phyloP scores from a whole-genome alignment of 2,329 filamentous ascomycete genomes.

The Fusarium piperis region DNA sequence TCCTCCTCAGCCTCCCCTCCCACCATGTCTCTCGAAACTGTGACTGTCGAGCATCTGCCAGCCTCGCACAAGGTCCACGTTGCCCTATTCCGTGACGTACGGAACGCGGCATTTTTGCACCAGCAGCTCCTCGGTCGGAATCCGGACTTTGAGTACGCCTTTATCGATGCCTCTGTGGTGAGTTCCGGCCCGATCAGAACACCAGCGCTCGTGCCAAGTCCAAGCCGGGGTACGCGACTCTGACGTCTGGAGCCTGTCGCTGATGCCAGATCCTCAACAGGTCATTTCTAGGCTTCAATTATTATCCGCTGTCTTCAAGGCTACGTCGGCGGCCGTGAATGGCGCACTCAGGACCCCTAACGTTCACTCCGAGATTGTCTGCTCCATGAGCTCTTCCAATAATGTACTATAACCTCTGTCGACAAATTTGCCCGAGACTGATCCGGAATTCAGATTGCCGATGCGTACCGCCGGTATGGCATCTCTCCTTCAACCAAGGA shows the following conservation, averaged over 20 bases:
- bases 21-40: conserved; percentile 68
- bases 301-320: conserved; percentile 79
- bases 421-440: neutral
- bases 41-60: conserved; percentile 81
- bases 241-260: neutral
- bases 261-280: conserved; percentile 50
- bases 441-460: conserved; percentile 73
- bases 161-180: conserved; percentile 87
- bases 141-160: conserved; percentile 87
- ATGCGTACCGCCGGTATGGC: conserved; percentile 90
- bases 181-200: conserved; percentile 39
- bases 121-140: conserved; percentile 88
- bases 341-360: conserved; percentile 79
- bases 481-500: conserved; percentile 75
- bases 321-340: conserved; percentile 72
- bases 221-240: conserved; percentile 21
- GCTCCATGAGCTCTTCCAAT: conserved; percentile 80
- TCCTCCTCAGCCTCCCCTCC: conserved; percentile 10
- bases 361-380: conserved; percentile 89
- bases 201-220: neutral
- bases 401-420: conserved; percentile 64
- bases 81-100: conserved; percentile 78
- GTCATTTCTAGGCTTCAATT: conserved; percentile 78
- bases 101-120: conserved; percentile 81
- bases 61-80: conserved; percentile 73